These are phyloP conservation scores for Lophium mytilinum DNA, from an alignment of 495 filamentous ascomycete species.

Conservation along the genomic window DNA sequence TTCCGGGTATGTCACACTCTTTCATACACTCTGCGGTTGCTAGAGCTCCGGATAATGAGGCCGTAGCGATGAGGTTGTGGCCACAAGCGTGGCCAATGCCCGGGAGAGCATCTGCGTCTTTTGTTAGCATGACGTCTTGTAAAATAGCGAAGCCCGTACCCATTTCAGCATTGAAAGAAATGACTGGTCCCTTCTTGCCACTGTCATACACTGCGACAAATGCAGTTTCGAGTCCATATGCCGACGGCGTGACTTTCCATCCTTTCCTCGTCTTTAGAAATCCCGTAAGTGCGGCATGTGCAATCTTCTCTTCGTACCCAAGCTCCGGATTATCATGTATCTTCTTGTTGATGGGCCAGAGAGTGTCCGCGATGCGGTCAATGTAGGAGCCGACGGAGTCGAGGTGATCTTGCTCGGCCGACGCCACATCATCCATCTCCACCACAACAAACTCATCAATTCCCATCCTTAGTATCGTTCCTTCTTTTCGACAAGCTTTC, in stretches of 20 bases:
- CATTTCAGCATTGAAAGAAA: slow-evolving; percentile 31
- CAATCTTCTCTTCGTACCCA: slow-evolving; percentile 27
- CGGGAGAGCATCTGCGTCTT: slow-evolving; percentile 28
- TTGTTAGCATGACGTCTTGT: no score
- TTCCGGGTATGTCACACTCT: slow-evolving; percentile 43
- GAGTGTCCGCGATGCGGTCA: background rate
- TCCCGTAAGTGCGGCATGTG: slow-evolving; percentile 24
- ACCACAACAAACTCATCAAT: no score
- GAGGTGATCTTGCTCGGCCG: no score
- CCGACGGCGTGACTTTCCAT: slow-evolving; percentile 28
- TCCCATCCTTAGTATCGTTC: no score
- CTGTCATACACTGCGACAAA: slow-evolving; percentile 28
- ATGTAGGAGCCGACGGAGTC: background rate
- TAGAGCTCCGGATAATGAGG: slow-evolving; percentile 51
- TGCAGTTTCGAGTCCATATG: slow-evolving; percentile 28
- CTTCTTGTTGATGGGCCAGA: slow-evolving; percentile 17
- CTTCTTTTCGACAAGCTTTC: no score
- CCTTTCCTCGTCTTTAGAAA: slow-evolving; percentile 18
- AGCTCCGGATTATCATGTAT: slow-evolving; percentile 31
- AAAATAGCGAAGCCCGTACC: slow-evolving; percentile 7
- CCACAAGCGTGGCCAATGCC: slow-evolving; percentile 60
- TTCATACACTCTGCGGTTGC: slow-evolving; percentile 46
- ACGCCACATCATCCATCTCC: no score
- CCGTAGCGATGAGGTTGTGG: slow-evolving; percentile 61
- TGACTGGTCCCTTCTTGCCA: slow-evolving; percentile 19